phyloP scores from a whole-genome alignment of 2,329 filamentous ascomycete genomes.

The Helotiales sp. region DNA sequence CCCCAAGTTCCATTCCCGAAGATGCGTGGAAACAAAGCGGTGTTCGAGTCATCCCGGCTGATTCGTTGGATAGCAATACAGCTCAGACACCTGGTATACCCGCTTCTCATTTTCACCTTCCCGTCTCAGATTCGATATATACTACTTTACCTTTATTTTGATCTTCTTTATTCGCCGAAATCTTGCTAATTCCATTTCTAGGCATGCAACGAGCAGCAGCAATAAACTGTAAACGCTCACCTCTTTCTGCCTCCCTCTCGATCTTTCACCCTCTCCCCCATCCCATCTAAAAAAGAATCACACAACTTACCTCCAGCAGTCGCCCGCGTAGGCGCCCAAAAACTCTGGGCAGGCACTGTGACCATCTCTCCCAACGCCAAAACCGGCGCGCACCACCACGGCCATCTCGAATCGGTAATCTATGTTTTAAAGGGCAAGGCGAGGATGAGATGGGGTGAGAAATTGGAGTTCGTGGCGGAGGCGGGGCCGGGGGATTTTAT shows the following conservation, averaged over 20 bases:
- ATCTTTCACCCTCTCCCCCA: too few relatives aligned
- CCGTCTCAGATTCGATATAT: neutral
- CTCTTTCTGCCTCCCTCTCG: too few relatives aligned
- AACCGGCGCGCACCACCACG: slow-evolving; percentile 46
- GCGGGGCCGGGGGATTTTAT: slow-evolving; percentile 48
- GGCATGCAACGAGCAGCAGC: slow-evolving; percentile 45
- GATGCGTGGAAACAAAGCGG: slow-evolving; percentile 41
- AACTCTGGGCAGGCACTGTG: slow-evolving; percentile 47
- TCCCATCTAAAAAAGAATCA: too few relatives aligned
- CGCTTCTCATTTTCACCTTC: neutral
- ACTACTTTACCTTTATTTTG: neutral
- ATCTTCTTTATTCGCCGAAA: neutral
- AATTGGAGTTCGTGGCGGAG: slow-evolving; percentile 45
- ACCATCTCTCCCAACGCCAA: slow-evolving; percentile 42
- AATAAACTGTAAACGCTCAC: too few relatives aligned
- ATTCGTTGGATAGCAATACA: slow-evolving; percentile 42
- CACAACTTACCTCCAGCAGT: too few relatives aligned
- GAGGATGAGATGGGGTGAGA: slow-evolving; percentile 46
- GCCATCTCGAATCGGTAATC: slow-evolving; percentile 46
- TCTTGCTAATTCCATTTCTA: too few relatives aligned
- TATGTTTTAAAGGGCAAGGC: slow-evolving; percentile 46
- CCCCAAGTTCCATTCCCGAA: neutral
- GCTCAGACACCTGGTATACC: slow-evolving; percentile 40
- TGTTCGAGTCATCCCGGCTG: slow-evolving; percentile 43
- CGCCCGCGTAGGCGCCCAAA: slow-evolving; percentile 43